Evolutionary conservation across 163 green algal genomes (phyloP), one percentile per base, ranked within the genome.

Genomic region (Chlamydomonas reinhardtii): DNA sequence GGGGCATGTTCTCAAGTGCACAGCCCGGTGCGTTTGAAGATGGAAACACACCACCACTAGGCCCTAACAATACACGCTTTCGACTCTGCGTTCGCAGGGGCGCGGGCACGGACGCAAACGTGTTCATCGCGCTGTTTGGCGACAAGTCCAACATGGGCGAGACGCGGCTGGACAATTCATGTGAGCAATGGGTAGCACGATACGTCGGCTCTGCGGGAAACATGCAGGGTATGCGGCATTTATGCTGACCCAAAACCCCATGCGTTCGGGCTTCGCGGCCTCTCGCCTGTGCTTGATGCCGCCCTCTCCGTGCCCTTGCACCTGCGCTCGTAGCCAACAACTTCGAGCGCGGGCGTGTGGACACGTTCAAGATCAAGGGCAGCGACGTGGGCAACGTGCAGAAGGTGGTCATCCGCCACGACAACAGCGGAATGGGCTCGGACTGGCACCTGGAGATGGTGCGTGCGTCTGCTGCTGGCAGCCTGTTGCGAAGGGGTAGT

Each of bases 391-490:
- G 91, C 27, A 68, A 90, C 68, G 27, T 96, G 56, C 82, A 88
- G 89, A 82, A 82, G 68, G 82, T 95, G 25, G 74, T 88, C 12
- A 90, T 95, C 43, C 73, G 88, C 32, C 93, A 95, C 77, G 90
- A 95, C 87, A 90, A 94, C 76, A 74, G 35, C 24, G 88, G 90
- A 16, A 54, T 93, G 24, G 77, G 85, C 4, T 35, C 91, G 27
- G 91, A 89, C 54, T 95, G 93, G 90, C 27, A 94, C 70, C 54
- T 92, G 73, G 68, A 92, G 79, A 82, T 91, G 71, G 81, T 93
- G 24, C n/a, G 70, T 19, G 39, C 39, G 39, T 48, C 5, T 25
- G 5, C 56, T 14, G 20, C 56, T 29, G 19, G 56, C 20, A 25
- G 22, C 56, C 56, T n/a, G n/a, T n/a, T n/a, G n/a, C n/a, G n/a